A percentile compares a stretch with the other conserved stretches of the same genome.
Evolutionary conservation across 208 protist species (phyloP).

Genomic region (Angomonas ambiguus): DNA sequence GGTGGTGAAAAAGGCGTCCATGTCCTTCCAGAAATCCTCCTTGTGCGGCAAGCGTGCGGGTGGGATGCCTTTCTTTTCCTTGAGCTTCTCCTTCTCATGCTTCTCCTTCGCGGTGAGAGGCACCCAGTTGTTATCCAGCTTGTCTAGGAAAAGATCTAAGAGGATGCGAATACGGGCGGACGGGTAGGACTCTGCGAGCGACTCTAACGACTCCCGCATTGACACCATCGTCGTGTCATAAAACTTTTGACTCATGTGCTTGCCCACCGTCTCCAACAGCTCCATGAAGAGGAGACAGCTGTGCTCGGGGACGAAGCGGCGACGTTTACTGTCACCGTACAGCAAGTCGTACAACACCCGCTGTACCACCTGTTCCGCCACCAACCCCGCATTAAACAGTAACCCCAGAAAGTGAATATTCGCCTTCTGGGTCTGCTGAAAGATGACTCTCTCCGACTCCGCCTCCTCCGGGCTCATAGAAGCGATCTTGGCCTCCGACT

Average conservation of each 20-base stretch:
- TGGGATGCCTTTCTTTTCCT: constrained; percentile 5
- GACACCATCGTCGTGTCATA: constrained; percentile 33
- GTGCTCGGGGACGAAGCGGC: constrained; percentile 63
- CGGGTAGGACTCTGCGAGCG: constrained; percentile 53
- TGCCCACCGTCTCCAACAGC: constrained; percentile 67
- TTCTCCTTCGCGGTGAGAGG: constrained; percentile 48
- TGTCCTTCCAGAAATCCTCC: constrained; percentile 63
- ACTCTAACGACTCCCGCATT: constrained; percentile 40
- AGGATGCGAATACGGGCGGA: constrained; percentile 71
- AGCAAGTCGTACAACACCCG: constrained; percentile 70
- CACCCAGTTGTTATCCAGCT: constrained; percentile 80
- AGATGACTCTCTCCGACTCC: constrained; percentile 45
- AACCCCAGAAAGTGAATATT: constrained; percentile 85
- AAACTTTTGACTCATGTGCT: constrained; percentile 39
- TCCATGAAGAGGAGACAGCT: constrained; percentile 78
- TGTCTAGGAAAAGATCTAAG: constrained; percentile 54
- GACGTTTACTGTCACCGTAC: constrained; percentile 51
- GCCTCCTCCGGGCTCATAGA: constrained; percentile 17
- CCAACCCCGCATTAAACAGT: constrained; percentile 58
- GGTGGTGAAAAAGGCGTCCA: constrained; percentile 79
- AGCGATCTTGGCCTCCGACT: constrained; percentile 7
- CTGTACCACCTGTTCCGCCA: constrained; percentile 50
- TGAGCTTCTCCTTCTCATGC: constrained; percentile 5
- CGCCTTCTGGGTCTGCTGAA: constrained; percentile 71
- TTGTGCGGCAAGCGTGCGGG: constrained; percentile 23